Percentiles rank a stretch among this genome's conserved stretches.
Evolutionary conservation across 2,329 filamentous ascomycete species (phyloP).

Genomic region (Ceratocystis alfenasii): DNA sequence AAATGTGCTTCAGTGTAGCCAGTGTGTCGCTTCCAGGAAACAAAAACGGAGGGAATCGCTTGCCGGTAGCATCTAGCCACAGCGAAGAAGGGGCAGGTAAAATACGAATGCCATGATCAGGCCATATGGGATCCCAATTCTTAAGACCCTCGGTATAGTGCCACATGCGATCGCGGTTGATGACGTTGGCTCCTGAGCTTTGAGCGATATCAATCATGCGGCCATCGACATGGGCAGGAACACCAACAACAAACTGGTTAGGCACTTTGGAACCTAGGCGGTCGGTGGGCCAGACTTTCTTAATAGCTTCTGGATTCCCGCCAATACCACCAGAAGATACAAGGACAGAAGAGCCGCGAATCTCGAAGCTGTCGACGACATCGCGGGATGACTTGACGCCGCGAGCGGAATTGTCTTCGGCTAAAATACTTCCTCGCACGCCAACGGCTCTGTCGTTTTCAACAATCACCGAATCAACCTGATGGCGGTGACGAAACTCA

Average conservation of each 20-base stretch:
- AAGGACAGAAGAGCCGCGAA: slow-evolving; percentile 41
- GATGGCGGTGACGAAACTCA: slow-evolving; percentile 44
- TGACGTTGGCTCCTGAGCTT: slow-evolving; percentile 39
- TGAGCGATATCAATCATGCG: slow-evolving; percentile 49
- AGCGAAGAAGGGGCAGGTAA: slow-evolving; percentile 49
- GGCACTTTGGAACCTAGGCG: slow-evolving; percentile 46
- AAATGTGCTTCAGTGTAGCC: slow-evolving; percentile 47
- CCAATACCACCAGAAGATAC: slow-evolving; percentile 49
- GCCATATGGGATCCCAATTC: slow-evolving; percentile 54
- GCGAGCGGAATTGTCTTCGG: slow-evolving; percentile 38
- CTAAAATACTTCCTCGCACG: slow-evolving; percentile 42
- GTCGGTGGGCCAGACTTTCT: slow-evolving; percentile 45
- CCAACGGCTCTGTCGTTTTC: slow-evolving; percentile 44
- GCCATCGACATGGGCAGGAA: slow-evolving; percentile 53
- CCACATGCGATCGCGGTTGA: slow-evolving; percentile 55
- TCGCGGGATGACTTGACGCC: slow-evolving; percentile 41
- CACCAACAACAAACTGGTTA: slow-evolving; percentile 45
- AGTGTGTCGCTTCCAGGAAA: slow-evolving; percentile 48
- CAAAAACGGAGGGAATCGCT: slow-evolving; percentile 44
- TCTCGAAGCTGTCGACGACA: slow-evolving; percentile 40
- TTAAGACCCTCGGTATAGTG: slow-evolving; percentile 52
- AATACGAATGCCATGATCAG: slow-evolving; percentile 47
- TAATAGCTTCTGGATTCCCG: slow-evolving; percentile 49
- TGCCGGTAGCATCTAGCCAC: slow-evolving; percentile 50
- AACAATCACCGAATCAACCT: slow-evolving; percentile 44